phyloP scores from a whole-genome alignment of 2,329 filamentous ascomycete species.

The Trichoderma lentiforme region DNA sequence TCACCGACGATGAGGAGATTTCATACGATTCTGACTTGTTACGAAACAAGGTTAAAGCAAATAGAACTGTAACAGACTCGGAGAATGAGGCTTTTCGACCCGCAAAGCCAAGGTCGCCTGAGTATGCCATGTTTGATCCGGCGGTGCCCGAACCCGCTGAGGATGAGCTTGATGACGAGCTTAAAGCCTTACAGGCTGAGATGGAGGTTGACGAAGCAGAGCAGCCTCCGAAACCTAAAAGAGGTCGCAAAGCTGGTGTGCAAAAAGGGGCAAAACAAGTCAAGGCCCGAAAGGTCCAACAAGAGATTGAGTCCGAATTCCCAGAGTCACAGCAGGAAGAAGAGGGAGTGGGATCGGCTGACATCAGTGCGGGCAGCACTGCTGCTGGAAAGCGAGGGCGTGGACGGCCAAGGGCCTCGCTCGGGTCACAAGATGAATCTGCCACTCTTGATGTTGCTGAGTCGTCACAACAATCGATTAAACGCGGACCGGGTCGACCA shows the following conservation, averaged over 20 bases:
- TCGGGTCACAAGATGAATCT: constrained; percentile 26
- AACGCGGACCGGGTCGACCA: constrained; percentile 23
- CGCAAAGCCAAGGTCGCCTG: constrained; percentile 30
- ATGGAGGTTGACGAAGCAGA: constrained; percentile 40
- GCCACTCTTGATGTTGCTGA: not conserved
- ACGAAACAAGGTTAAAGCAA: constrained; percentile 33
- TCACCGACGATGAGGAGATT: constrained; percentile 52
- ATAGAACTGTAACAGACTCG: constrained; percentile 28
- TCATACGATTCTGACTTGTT: constrained; percentile 46
- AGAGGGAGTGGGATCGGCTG: constrained; percentile 15
- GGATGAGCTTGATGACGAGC: constrained; percentile 48
- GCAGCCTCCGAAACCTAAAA: constrained; percentile 48
- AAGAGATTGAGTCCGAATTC: constrained; percentile 18
- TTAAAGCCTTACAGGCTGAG: constrained; percentile 48
- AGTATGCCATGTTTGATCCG: constrained; percentile 54
- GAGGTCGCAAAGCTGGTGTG: constrained; percentile 50
- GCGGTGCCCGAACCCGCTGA: constrained; percentile 44
- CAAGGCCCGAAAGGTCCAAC: constrained; percentile 44
- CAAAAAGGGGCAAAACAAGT: constrained; percentile 53
- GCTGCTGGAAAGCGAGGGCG: constrained; percentile 29
- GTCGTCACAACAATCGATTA: not conserved
- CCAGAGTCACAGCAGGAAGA: constrained; percentile 6
- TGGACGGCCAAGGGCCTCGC: constrained; percentile 33
- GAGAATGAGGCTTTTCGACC: constrained; percentile 27
- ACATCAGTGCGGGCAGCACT: not conserved